A percentile compares a stretch with the other conserved stretches of the same genome.
These are phyloP conservation scores for Nothopassalora personata DNA, from an alignment of 2,329 filamentous ascomycete species.

Conservation along the genomic window DNA sequence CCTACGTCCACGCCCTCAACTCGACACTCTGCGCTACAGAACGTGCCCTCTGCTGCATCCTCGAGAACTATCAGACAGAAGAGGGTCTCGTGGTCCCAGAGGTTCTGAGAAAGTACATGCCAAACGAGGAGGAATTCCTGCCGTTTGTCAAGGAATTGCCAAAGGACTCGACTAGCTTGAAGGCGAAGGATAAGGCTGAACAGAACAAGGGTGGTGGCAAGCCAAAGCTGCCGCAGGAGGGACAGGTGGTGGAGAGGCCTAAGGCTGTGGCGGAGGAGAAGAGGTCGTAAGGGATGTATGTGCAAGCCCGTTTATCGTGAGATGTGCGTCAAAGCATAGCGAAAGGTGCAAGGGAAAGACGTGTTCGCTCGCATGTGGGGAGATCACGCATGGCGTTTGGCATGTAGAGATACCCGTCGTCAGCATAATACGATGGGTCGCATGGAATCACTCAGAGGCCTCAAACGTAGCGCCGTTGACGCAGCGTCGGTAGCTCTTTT, in stretches of 20 bases:
- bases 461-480: too few species aligned
- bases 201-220: constrained; percentile 19
- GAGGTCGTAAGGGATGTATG: constrained; percentile 10
- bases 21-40: constrained; percentile 87
- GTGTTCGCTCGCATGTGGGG: too few species aligned
- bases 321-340: too few species aligned
- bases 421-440: too few species aligned
- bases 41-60: constrained; percentile 83
- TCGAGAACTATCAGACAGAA: constrained; percentile 95
- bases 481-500: background rate
- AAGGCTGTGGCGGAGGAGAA: constrained; percentile 31
- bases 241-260: constrained; percentile 31
- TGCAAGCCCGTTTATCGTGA: background rate
- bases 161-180: constrained; percentile 64
- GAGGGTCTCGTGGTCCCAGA: constrained; percentile 74
- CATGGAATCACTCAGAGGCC: too few species aligned
- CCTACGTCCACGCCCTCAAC: constrained; percentile 91
- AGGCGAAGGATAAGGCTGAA: constrained; percentile 38
- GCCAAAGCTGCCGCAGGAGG: constrained; percentile 27
- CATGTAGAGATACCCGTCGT: too few species aligned
- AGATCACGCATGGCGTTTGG: too few species aligned
- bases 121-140: constrained; percentile 82
- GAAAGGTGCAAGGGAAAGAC: too few species aligned
- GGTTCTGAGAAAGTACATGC: constrained; percentile 81
- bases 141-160: constrained; percentile 81